A percentile compares a stretch with the other conserved stretches of the same genome.
These are phyloP conservation scores for Hypomontagnella monticulosa DNA, from an alignment of 495 filamentous ascomycete genomes.

Conservation along the genomic window DNA sequence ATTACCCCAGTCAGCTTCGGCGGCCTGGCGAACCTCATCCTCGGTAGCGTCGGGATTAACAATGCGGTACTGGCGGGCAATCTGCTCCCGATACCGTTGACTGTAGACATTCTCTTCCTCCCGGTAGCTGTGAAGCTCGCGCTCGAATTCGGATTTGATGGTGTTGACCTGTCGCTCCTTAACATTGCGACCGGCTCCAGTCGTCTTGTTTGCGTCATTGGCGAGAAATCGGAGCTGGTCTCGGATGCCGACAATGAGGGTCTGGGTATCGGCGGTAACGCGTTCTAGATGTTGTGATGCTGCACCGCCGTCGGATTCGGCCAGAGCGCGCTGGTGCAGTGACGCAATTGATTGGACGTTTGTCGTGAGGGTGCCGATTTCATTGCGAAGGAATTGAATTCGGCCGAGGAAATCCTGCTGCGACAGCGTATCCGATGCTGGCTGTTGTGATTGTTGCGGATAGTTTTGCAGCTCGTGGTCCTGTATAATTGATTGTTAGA, in stretches of 20 bases:
- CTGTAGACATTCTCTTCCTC: slow-evolving; percentile 72
- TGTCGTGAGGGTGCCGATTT: slow-evolving; percentile 64
- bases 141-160: slow-evolving; percentile 71
- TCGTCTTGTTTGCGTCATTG: slow-evolving; percentile 66
- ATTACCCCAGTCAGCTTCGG: slow-evolving; percentile 74
- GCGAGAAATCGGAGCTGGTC: slow-evolving; percentile 75
- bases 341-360: slow-evolving; percentile 66
- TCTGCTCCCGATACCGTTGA: slow-evolving; percentile 72
- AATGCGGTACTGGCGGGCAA: slow-evolving; percentile 76
- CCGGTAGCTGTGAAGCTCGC: slow-evolving; percentile 69
- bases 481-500: slow-evolving; percentile 33
- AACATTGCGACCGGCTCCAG: slow-evolving; percentile 59
- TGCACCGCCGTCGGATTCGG: slow-evolving; percentile 58
- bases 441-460: slow-evolving; percentile 45
- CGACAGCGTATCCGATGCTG: slow-evolving; percentile 50
- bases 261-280: slow-evolving; percentile 70
- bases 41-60: slow-evolving; percentile 78
- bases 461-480: slow-evolving; percentile 55
- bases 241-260: slow-evolving; percentile 70
- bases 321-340: slow-evolving; percentile 68
- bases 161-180: slow-evolving; percentile 71
- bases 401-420: slow-evolving; percentile 68
- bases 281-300: slow-evolving; percentile 64
- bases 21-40: slow-evolving; percentile 68
- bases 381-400: slow-evolving; percentile 64